These are phyloP conservation scores for Pittosporum tobira DNA, from an alignment of 129 eudicot genomes.

Conservation along the genomic window DNA sequence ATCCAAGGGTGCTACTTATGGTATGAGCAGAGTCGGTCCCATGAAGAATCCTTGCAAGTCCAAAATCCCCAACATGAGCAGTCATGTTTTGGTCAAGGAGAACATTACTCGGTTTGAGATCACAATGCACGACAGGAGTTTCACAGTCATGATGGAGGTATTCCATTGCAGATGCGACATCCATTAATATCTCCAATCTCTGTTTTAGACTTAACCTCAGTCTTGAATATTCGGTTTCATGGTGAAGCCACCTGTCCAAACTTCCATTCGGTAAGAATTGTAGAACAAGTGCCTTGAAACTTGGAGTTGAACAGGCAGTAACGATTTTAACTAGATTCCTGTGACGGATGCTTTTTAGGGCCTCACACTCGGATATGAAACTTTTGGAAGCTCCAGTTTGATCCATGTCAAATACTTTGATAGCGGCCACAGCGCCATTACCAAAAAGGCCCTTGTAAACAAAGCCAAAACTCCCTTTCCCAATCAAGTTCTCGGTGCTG, in stretches of 20 bases:
- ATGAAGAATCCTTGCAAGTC: slow-evolving; percentile 20
- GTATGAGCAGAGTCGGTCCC: not conserved
- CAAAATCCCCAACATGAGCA: slow-evolving; percentile 24
- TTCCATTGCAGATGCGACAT: slow-evolving; percentile 24
- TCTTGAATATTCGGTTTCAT: not conserved
- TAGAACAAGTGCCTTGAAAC: slow-evolving; percentile 17
- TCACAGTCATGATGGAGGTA: slow-evolving; percentile 24
- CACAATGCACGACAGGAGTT: slow-evolving; percentile 18
- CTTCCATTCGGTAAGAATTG: slow-evolving; percentile 18
- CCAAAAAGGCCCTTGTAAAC: slow-evolving; percentile 9
- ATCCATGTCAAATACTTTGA: slow-evolving; percentile 23
- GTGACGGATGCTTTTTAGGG: slow-evolving; percentile 18
- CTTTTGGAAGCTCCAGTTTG: slow-evolving; percentile 15
- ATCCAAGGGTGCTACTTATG: slow-evolving; percentile 12
- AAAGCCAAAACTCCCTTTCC: slow-evolving; percentile 19
- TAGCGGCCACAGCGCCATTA: slow-evolving; percentile 13
- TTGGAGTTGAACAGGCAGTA: slow-evolving; percentile 17
- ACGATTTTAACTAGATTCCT: slow-evolving; percentile 16
- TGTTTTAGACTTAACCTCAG: slow-evolving; percentile 3
- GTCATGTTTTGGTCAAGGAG: slow-evolving; percentile 18
- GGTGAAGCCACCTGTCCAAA: slow-evolving; percentile 17
- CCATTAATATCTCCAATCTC: slow-evolving; percentile 12
- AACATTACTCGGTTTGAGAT: slow-evolving; percentile 24
- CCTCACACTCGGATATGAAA: slow-evolving; percentile 21
- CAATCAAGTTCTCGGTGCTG: slow-evolving; percentile 10